Evolutionary conservation across 805 yeast species (phyloP).

Genomic region (Isabelozyma rhagii): DNA sequence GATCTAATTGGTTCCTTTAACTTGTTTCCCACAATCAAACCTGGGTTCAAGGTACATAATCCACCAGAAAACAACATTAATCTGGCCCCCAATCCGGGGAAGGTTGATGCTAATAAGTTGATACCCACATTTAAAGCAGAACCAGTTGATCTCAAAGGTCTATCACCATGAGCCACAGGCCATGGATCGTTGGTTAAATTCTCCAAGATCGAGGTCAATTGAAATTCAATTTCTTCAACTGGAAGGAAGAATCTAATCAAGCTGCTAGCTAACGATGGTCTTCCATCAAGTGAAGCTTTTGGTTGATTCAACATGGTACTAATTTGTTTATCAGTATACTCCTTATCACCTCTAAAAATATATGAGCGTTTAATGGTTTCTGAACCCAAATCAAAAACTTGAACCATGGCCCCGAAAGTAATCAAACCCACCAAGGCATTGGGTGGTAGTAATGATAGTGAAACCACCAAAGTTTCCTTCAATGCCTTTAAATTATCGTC

Average conservation of each 20-base stretch:
- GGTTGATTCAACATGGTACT: slow-evolving; percentile 47
- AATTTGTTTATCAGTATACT: slow-evolving; percentile 69
- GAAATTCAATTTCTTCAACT: slow-evolving; percentile 75
- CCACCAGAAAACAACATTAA: slow-evolving; percentile 91
- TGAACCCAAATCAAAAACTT: slow-evolving; percentile 75
- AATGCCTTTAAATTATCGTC: slow-evolving; percentile 80
- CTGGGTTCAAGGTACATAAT: slow-evolving; percentile 93
- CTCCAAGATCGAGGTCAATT: slow-evolving; percentile 75
- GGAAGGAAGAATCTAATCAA: slow-evolving; percentile 68
- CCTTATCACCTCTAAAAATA: slow-evolving; percentile 88
- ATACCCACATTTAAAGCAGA: slow-evolving; percentile 86
- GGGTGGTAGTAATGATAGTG: slow-evolving; percentile 80
- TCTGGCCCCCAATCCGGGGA: slow-evolving; percentile 84
- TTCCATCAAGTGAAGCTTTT: slow-evolving; percentile 20
- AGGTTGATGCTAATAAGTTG: slow-evolving; percentile 74
- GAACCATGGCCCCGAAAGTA: slow-evolving; percentile 87
- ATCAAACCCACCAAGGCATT: slow-evolving; percentile 85
- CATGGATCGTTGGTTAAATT: slow-evolving; percentile 79
- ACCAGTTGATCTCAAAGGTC: slow-evolving; percentile 91
- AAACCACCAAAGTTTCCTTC: slow-evolving; percentile 73
- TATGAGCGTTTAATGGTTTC: slow-evolving; percentile 68
- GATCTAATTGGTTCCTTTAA: slow-evolving; percentile 96
- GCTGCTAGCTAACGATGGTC: slow-evolving; percentile 25
- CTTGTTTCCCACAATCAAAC: slow-evolving; percentile 86
- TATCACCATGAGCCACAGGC: slow-evolving; percentile 78